A percentile compares a stretch with the other conserved stretches of the same genome.
These are phyloP conservation scores for Erodium trifolium DNA, from an alignment of 441 rosid species.

Conservation along the genomic window DNA sequence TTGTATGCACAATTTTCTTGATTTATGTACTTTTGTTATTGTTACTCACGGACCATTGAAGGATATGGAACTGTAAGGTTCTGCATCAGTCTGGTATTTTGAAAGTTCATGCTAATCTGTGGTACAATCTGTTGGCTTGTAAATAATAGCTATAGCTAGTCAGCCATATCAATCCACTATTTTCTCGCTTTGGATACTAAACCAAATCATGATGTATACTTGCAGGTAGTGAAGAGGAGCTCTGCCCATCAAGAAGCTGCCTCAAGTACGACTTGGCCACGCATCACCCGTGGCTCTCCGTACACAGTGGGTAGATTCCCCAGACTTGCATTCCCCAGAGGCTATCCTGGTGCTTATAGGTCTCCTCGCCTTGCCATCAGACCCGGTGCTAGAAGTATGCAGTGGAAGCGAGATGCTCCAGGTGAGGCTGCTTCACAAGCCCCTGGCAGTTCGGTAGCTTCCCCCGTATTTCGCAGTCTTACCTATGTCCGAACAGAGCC, in stretches of 20 bases:
- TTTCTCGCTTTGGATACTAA: not conserved
- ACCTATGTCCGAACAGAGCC: slow-evolving; percentile 71
- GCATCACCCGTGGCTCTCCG: slow-evolving; percentile 33
- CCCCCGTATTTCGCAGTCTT: slow-evolving; percentile 50
- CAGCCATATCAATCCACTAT: not conserved
- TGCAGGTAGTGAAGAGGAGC: slow-evolving; percentile 71
- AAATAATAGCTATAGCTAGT: not conserved
- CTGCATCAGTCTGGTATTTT: too few species aligned
- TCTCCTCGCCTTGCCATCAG: slow-evolving; percentile 42
- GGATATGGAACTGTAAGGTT: too few species aligned
- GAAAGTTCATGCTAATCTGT: not conserved
- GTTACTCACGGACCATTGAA: too few species aligned
- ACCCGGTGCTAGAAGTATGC: slow-evolving; percentile 76
- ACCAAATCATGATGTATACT: slow-evolving; percentile 13
- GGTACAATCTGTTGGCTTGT: not conserved
- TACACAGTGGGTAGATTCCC: slow-evolving; percentile 48
- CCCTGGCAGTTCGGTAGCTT: slow-evolving; percentile 23
- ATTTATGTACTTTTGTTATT: too few species aligned
- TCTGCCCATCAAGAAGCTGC: slow-evolving; percentile 46
- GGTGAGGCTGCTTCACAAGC: slow-evolving; percentile 32
- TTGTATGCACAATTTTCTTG: too few species aligned
- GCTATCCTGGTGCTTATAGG: slow-evolving; percentile 44
- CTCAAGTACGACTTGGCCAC: slow-evolving; percentile 53
- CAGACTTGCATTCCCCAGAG: slow-evolving; percentile 57
- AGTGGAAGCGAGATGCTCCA: slow-evolving; percentile 91